phyloP scores from a whole-genome alignment of 345 rosid species.

The Hibiscus tridactylites region DNA sequence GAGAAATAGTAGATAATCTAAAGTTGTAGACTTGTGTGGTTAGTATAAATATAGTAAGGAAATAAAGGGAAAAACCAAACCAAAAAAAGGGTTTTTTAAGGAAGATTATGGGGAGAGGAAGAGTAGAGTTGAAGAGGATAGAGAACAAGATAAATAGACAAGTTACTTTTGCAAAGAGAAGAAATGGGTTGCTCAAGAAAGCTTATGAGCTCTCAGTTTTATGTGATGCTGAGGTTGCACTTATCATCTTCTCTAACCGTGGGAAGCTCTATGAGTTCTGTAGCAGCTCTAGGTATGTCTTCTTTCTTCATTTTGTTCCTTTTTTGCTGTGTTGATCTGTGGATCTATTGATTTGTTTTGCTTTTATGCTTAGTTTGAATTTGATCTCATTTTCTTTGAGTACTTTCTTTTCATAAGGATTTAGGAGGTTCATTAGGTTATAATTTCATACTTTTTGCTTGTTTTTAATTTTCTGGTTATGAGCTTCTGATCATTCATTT shows the following conservation, averaged over 20 bases:
- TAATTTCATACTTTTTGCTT: neutral
- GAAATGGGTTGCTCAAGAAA: constrained; percentile 92
- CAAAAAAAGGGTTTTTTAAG: neutral
- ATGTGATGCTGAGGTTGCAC: constrained; percentile 96
- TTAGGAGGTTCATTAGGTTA: neutral
- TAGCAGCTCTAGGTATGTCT: constrained; percentile 60
- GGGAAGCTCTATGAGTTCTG: constrained; percentile 98
- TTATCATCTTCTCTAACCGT: constrained; percentile 89
- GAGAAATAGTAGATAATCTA: neutral
- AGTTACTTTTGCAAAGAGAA: constrained; percentile 94
- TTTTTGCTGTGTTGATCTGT: neutral
- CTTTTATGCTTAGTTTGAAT: neutral
- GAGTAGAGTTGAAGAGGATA: constrained; percentile 98
- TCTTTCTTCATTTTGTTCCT: neutral
- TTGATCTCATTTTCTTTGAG: neutral
- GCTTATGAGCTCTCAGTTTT: constrained; percentile 92
- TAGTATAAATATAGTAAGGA: constrained; percentile 11
- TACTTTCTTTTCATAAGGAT: neutral
- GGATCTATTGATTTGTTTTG: constrained; percentile 3
- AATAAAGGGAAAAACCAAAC: neutral
- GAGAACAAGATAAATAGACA: constrained; percentile 99
- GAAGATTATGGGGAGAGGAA: constrained; percentile 76
- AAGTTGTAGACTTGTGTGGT: neutral
- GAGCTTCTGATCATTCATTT: neutral
- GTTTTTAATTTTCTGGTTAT: neutral